Base-by-base conservation (phyloP, 2,329 filamentous ascomycete genomes). In the Mycocentrospora acerina region DNA sequence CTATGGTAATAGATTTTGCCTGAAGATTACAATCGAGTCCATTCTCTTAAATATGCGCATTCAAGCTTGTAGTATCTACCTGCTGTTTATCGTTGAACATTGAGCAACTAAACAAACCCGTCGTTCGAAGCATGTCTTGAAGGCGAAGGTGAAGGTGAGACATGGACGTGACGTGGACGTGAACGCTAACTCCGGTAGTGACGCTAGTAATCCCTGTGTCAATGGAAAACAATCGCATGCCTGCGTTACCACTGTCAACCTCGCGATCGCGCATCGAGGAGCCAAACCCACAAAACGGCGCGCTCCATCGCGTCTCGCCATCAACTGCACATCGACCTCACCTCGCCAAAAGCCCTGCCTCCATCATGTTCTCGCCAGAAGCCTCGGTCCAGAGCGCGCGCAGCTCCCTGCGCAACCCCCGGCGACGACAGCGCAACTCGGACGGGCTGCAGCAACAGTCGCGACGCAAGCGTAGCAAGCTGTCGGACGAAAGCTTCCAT, bases 391-490 rank as follows among this genome's bases (percentile, higher is more conserved):
- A 58, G 44, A 64, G 59, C 55, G 55, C 59, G 37, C 67, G 66
- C 48, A 63, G 62, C 47, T 64, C 67, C 11, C 59, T 66, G 54
- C 67, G 71, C 44, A 74, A 74, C 47, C 70, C 71, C 26, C 66
- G 69, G 43, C 63, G 73, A 44, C 63, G 72, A 52, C 69, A 68
- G 52, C 69, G 72, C 59, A 66, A 69, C 48, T 69, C 69, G 32
- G 71, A 72, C 33, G 70, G 66, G 32, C 50, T 64, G 12, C 62
- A 65, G 35, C 64, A 67, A 29, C 70, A 71, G 34, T 69, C 69
- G 15, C 64, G 68, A 41, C 61, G 71, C 24, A 75, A 76, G 59
- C 66, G 71, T 35, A 75, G 70, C 61, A 75, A 73, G 47, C 51
- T 76, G 37, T 66, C 63, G 37, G 66, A 70, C 26, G 67, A 70